phyloP scores from a whole-genome alignment of 139 green algal genomes.

The Asterochloris erici region DNA sequence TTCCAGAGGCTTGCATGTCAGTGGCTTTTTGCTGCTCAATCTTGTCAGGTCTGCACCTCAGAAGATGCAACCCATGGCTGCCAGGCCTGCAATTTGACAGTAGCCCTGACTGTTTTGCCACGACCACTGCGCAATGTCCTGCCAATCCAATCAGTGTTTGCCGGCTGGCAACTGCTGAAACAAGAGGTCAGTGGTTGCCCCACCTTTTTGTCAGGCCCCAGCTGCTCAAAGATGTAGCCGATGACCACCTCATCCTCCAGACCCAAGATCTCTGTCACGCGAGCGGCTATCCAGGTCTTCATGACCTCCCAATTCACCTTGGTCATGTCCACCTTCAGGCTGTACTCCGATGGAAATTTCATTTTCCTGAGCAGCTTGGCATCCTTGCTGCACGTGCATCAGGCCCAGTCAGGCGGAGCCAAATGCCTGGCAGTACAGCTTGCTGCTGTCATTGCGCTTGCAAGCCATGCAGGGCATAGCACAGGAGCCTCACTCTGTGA shows the following conservation, averaged over 20 bases:
- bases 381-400: constrained; percentile 55
- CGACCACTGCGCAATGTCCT: too few species aligned
- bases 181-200: not conserved
- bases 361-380: constrained; percentile 65
- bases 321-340: constrained; percentile 69
- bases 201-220: constrained; percentile 65
- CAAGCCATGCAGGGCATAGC: not conserved
- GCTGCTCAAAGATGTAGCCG: constrained; percentile 81
- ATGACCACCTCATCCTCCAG: constrained; percentile 96
- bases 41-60: too few species aligned
- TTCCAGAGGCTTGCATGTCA: too few species aligned
- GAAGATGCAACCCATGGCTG: too few species aligned
- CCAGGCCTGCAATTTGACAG: too few species aligned
- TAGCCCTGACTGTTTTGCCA: too few species aligned
- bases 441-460: too few species aligned
- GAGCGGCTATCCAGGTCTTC: constrained; percentile 88
- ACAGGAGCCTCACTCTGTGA: constrained; percentile 4
- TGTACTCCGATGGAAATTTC: constrained; percentile 80
- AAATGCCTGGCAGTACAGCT: not conserved
- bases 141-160: too few species aligned
- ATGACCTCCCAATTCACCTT: constrained; percentile 89
- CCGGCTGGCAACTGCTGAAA: not conserved
- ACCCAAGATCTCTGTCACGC: constrained; percentile 90
- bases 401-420: not conserved
- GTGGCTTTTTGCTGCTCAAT: too few species aligned